Base-by-base conservation (phyloP, 73 alveolate genomes). In the Durusdinium trenchii region DNA sequence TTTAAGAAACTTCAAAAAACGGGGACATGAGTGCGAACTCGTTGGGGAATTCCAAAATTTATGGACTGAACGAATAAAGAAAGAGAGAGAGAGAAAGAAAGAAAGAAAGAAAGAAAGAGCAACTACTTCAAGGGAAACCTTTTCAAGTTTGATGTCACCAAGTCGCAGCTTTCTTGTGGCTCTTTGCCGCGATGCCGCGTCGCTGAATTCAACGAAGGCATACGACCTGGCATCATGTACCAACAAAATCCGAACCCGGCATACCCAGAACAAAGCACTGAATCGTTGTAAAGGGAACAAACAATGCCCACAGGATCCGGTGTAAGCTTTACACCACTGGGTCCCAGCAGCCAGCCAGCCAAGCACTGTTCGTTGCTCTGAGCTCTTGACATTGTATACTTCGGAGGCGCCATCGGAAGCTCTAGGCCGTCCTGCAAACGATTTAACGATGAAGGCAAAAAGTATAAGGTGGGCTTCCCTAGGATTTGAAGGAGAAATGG, bases 141-240 rank as follows among this genome's bases (percentile, higher is more conserved):
- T 30, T 30, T 6, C 45, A n/a, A 6, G 79, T 64, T n/a, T 64
- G 79, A n/a, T 6, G 23, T 64, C 28, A 43, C 73, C 93, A 26
- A 48, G 73, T 9, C 47, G 93, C 93, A 86, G 51, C 95, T 35
- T 35, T 35, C 95, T 52, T 42, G 79, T 52, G 40, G 95, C 95
- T 18, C 79, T n/a, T 2, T 35, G 61, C 60, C 73, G 69, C 43
- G 78, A 78, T 6, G 7, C 30, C 54, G 38, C 61, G 45, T 36
- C 62, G 35, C 42, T 40, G 54, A 86, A 86, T 38, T 86, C 60
- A 50, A 86, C 95, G 28, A 86, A 23, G 61, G 95, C 95, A 35
- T 86, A 86, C 60, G 81, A 67, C 95, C 95, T 86, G 23, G 57
- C 45, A 23, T 60, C 73, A 60, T 23, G 38, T n/a, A 60, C 90